Evolutionary conservation across 441 rosid genomes (phyloP), one percentile per base, ranked within the genome.

Genomic region (Eutrema salsugineum): DNA sequence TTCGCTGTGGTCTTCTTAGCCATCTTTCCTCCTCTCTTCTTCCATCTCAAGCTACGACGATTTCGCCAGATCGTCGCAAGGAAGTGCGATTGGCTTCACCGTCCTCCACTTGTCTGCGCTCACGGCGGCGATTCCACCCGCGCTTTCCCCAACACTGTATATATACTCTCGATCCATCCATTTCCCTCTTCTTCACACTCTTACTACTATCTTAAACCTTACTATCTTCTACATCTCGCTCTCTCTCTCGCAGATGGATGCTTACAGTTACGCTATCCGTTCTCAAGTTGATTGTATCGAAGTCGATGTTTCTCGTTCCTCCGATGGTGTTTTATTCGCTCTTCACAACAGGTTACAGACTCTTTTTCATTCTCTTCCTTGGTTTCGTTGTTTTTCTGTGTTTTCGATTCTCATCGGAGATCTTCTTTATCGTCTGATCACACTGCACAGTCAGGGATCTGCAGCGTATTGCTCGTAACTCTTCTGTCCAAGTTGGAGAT

Each of bases 61-160:
- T 75, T 88, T 74, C 91, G 89, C 38, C 91, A 86, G 78, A 96
- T 46, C 9, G 64, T 58, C 3, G 59, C 66, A 1, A 30, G 19
- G 17, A 86, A 76, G 71, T 93, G 99, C 63, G 85, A 89, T 70
- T 95, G 98, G 99, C 73, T 95, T 64, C 83, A 78, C 46, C 79
- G 79, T 81, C 94, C 98, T 75, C 98, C 99, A 35, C 95, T 93
- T 77, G 95, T 93, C 8, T 95, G 99, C 62, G 99, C 98, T 77
- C 99, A 95, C 79, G 99, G 99, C 51, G 99, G 99, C 49, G 98
- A 95, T 78, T 86, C 97, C 27, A 82, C 85, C 4, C 78, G 87
- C 54, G 97, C 88, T 62, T 93, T 87, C 40, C 95, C 97, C 22
- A 95, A 95, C 80, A 87, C 99, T n/a, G 99, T 90, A 78, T 59